Evolutionary conservation across 305 asterid genomes (phyloP), one percentile per base, ranked within the genome.

Genomic region (Solanum hybrid): DNA sequence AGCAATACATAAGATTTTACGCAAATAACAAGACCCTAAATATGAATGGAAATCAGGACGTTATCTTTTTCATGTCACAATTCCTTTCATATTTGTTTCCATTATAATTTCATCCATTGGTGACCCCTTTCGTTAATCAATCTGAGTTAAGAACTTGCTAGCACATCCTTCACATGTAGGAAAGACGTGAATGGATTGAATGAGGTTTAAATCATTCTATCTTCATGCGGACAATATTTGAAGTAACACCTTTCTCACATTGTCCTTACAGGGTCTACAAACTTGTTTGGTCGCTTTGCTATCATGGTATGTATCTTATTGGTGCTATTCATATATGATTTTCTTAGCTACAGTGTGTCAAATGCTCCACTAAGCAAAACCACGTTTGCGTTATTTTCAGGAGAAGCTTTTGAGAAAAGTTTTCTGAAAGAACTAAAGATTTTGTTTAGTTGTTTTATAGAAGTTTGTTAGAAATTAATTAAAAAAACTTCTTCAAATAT

Each of bases 221-320:
- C 60, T 84, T 38, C 34, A 64, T 76, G 38, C 12, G 32, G 56
- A 84, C 29, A 11, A 37, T 73, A 77, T 88, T 89, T 90, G 77
- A 88, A 60, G 34, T 89, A 88, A 91, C 87, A 88, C 40, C 86
- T 87, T 73, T 89, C 87, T 87, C 88, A 85, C 92, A 60, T 89
- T 90, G 80, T 89, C 22, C 87, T 87, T 92, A 38, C 96, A 97
- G 99, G 99, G 99, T 89, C 87, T 97, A 92, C 99, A 94, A 90
- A 96, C 98, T 87, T 98, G 99, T 93, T 93, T 96, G 88, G 98
- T 98, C 87, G 96, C 98, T 85, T 93, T 98, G 42, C 91, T 98
- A 87, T 95, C 98, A 89, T 96, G 99, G 99, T 98, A 96, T 79
- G 95, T 91, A 84, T 80, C 76, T 34, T 91, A 40, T 81, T 69